phyloP scores from a whole-genome alignment of 495 filamentous ascomycete species.

The Acidiella bohemica region DNA sequence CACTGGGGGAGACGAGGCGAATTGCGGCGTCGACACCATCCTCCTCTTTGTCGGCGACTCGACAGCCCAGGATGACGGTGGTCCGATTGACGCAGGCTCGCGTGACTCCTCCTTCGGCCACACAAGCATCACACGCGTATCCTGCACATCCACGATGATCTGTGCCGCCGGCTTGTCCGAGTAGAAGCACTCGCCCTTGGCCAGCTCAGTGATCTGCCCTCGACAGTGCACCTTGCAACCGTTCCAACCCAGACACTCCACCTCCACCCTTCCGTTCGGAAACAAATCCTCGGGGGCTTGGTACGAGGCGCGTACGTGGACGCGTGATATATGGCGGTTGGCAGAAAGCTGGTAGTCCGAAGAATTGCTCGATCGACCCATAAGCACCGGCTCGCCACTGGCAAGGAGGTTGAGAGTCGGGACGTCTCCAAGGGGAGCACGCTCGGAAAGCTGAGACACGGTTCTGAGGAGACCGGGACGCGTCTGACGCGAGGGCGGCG shows the following conservation, averaged over 20 bases:
- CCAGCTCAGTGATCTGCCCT: constrained; percentile 71
- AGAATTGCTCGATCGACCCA: constrained; percentile 86
- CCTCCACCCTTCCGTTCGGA: constrained; percentile 53
- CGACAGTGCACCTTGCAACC: constrained; percentile 86
- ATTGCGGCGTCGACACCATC: constrained; percentile 25
- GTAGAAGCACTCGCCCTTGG: constrained; percentile 77
- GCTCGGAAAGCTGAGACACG: constrained; percentile 62
- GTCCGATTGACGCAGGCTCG: constrained; percentile 45
- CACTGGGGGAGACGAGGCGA: constrained; percentile 52
- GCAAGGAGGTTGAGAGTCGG: constrained; percentile 68
- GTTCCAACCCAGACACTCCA: constrained; percentile 91
- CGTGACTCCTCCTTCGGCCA: constrained; percentile 63
- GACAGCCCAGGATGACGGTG: constrained; percentile 54
- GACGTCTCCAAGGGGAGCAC: constrained; percentile 67
- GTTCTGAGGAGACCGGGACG: constrained; percentile 46
- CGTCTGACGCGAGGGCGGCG: constrained; percentile 45
- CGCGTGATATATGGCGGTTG: constrained; percentile 78
- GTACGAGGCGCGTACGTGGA: constrained; percentile 83
- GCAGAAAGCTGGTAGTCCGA: constrained; percentile 84
- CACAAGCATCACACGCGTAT: constrained; percentile 72
- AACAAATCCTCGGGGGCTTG: constrained; percentile 42
- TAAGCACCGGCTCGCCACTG: constrained; percentile 65
- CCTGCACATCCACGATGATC: constrained; percentile 92
- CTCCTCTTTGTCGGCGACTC: constrained; percentile 34
- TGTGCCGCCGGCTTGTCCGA: constrained; percentile 81